Conservation (phyloP, 2,329 filamentous ascomycete genomes). For the Exophiala aquamarina region DNA sequence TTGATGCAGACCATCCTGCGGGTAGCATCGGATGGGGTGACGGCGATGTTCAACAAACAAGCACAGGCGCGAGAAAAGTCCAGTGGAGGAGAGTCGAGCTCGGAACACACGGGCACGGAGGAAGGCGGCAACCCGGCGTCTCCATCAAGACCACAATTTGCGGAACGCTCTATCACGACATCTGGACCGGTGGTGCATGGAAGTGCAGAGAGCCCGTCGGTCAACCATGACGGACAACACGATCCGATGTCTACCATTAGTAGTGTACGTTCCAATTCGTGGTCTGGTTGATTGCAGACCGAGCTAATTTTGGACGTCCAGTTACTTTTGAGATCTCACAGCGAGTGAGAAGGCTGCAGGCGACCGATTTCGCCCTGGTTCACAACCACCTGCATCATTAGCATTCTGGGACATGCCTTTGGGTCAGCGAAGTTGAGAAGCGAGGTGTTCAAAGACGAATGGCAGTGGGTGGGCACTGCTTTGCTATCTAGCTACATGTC, state of each 20-base stretch:
- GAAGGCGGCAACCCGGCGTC: constrained; percentile 1
- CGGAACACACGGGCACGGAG: neutral
- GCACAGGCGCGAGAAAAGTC: constrained; percentile 53
- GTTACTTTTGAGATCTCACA: constrained; percentile 26
- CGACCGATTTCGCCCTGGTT: neutral
- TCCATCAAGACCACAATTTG: constrained; percentile 50
- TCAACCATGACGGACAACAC: constrained; percentile 60
- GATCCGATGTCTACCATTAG: constrained; percentile 51
- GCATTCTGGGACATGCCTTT: too few relatives aligned
- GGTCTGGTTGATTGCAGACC: constrained; percentile 11
- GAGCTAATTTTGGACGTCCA: constrained; percentile 18
- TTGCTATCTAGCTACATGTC: too few relatives aligned
- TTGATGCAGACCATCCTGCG: constrained; percentile 97
- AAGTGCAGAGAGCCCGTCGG: constrained; percentile 62
- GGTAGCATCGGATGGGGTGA: constrained; percentile 84
- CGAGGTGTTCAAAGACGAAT: too few relatives aligned
- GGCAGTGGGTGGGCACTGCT: too few relatives aligned
- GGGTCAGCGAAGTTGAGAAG: too few relatives aligned
- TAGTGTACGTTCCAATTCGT: constrained; percentile 23
- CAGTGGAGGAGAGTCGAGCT: constrained; percentile 4
- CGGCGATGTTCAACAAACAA: constrained; percentile 69
- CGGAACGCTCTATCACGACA: constrained; percentile 69
- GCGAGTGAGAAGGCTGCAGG: constrained; percentile 12
- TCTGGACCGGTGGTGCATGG: constrained; percentile 58
- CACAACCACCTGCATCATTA: too few relatives aligned